Evolutionary conservation across 1,284 basidiomycete genomes (phyloP).

Genomic region (Cryptococcus sp.): DNA sequence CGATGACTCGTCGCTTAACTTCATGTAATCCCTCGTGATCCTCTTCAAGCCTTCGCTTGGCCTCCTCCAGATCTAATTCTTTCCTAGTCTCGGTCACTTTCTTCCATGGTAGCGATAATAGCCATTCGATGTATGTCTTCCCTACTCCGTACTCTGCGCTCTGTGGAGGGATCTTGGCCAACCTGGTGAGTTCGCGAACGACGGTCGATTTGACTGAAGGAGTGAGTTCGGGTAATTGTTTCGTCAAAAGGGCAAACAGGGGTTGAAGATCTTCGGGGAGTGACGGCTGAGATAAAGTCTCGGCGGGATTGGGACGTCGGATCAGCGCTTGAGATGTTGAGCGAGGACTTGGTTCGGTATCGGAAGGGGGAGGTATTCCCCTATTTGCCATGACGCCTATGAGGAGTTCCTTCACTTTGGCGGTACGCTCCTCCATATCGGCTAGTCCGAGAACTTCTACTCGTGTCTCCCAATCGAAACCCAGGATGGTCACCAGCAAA

Average conservation of each 20-base stretch:
- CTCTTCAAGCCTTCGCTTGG: constrained; percentile 31
- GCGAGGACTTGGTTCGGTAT: neutral
- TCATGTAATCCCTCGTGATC: constrained; percentile 43
- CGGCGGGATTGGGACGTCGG: constrained; percentile 1
- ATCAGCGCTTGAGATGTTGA: constrained; percentile 8
- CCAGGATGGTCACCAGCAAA: constrained; percentile 34
- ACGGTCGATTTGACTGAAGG: constrained; percentile 23
- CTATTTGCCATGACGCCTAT: constrained; percentile 17
- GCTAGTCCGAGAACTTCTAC: constrained; percentile 35
- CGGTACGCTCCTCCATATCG: constrained; percentile 25
- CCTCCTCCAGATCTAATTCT: constrained; percentile 30
- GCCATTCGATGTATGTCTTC: constrained; percentile 43
- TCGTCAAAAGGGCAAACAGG: constrained; percentile 16
- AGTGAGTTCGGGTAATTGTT: constrained; percentile 24
- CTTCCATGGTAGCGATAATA: constrained; percentile 40
- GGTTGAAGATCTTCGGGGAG: constrained; percentile 39
- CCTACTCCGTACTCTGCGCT: constrained; percentile 41
- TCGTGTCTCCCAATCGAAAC: constrained; percentile 33
- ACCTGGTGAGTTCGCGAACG: constrained; percentile 27
- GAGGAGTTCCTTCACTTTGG: constrained; percentile 27
- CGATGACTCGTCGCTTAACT: constrained; percentile 43
- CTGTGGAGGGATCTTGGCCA: constrained; percentile 38
- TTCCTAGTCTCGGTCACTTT: constrained; percentile 23
- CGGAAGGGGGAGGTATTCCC: constrained; percentile 17
- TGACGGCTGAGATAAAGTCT: neutral